Evolutionary conservation across 495 filamentous ascomycete genomes (phyloP).

Genomic region (Penicillium paxilli): DNA sequence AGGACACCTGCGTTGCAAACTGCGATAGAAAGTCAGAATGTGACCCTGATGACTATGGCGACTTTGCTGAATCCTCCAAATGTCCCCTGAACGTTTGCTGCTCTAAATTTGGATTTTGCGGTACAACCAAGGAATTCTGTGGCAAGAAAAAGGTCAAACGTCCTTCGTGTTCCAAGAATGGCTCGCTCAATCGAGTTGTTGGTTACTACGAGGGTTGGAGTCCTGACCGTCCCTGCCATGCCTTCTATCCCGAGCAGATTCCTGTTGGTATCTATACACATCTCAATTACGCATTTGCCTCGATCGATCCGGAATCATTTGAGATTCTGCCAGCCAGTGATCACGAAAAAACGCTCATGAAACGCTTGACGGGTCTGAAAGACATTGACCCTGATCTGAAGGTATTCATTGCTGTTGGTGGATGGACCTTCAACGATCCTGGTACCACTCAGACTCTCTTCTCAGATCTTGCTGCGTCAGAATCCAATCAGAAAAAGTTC

Average conservation of each 20-base stretch:
- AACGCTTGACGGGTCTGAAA: slow-evolving; percentile 37
- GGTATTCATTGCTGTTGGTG: slow-evolving; percentile 46
- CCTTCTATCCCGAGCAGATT: slow-evolving; percentile 5
- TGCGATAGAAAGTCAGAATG: slow-evolving; percentile 28
- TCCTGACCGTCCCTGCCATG: neutral
- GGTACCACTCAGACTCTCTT: slow-evolving; percentile 22
- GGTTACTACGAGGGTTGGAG: slow-evolving; percentile 20
- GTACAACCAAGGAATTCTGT: slow-evolving; percentile 26
- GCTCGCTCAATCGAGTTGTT: neutral
- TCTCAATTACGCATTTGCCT: slow-evolving; percentile 32
- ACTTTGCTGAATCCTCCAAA: slow-evolving; percentile 1
- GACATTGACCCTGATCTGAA: slow-evolving; percentile 25
- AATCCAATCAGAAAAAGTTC: slow-evolving; percentile 40
- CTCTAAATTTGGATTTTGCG: slow-evolving; percentile 21
- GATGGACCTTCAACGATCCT: slow-evolving; percentile 38
- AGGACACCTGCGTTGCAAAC: slow-evolving; percentile 17
- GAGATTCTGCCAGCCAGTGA: slow-evolving; percentile 6
- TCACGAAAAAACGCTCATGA: slow-evolving; percentile 14
- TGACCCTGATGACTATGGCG: slow-evolving; percentile 23
- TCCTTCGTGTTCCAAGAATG: slow-evolving; percentile 1
- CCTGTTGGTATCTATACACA: slow-evolving; percentile 31
- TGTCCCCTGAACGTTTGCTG: slow-evolving; percentile 43
- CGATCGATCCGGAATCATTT: slow-evolving; percentile 41
- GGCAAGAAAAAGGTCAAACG: neutral
- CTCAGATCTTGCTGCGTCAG: slow-evolving; percentile 30